Conservation (phyloP, 2,329 filamentous ascomycete genomes). For the Penicillium brasilianum region DNA sequence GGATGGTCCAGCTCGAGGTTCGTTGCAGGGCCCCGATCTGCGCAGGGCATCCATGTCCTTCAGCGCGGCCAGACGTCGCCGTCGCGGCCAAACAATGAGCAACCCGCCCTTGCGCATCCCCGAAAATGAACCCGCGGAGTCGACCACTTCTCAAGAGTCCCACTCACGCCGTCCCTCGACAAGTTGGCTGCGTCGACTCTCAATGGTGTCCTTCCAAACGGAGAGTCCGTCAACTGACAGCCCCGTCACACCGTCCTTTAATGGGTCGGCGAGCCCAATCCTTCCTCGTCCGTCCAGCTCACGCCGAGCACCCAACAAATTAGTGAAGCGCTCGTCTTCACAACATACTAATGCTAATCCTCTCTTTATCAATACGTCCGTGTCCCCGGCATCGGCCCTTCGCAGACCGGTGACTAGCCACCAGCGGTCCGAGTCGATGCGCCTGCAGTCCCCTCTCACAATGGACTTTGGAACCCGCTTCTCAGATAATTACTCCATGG, state of each 20-base stretch:
- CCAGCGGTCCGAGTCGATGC: slow-evolving; percentile 62
- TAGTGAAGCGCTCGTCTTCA: slow-evolving; percentile 66
- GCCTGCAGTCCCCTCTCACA: slow-evolving; percentile 47
- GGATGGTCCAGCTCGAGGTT: slow-evolving; percentile 19
- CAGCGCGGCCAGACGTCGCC: slow-evolving; percentile 38
- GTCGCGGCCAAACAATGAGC: slow-evolving; percentile 45
- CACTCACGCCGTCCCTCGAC: slow-evolving; percentile 49
- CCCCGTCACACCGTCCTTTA: slow-evolving; percentile 59
- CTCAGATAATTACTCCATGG: slow-evolving; percentile 15
- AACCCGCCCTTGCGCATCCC: slow-evolving; percentile 36
- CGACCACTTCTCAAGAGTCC: slow-evolving; percentile 14
- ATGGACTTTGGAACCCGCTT: slow-evolving; percentile 36
- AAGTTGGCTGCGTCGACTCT: slow-evolving; percentile 63
- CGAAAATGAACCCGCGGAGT: slow-evolving; percentile 31
- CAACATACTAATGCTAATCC: slow-evolving; percentile 53
- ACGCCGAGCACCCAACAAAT: slow-evolving; percentile 59
- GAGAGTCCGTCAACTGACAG: slow-evolving; percentile 55
- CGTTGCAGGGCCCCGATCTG: slow-evolving; percentile 25
- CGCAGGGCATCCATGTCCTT: slow-evolving; percentile 36
- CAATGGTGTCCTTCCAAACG: slow-evolving; percentile 54
- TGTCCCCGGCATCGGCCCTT: slow-evolving; percentile 54
- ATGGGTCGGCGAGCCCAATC: slow-evolving; percentile 59
- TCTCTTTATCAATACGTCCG: slow-evolving; percentile 35
- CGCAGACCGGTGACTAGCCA: slow-evolving; percentile 67
- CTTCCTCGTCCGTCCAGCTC: slow-evolving; percentile 40